phyloP scores from a whole-genome alignment of 108 stramenopile genomes.

The Nitzschia sp. region DNA sequence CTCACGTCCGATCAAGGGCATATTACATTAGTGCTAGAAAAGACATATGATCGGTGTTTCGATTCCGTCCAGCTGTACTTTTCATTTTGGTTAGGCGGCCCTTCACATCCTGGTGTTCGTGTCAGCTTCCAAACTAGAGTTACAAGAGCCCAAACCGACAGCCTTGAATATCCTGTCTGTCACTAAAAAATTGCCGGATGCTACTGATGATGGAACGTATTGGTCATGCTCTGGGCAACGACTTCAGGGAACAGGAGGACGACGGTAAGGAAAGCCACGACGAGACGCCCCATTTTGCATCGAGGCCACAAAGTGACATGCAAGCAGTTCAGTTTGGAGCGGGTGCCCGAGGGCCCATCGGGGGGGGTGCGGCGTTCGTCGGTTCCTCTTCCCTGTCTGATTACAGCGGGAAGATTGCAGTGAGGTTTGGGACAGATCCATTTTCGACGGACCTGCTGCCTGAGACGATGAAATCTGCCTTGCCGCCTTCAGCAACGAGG shows the following conservation, averaged over 20 bases:
- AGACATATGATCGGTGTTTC: too few species aligned
- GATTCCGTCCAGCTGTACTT: too few species aligned
- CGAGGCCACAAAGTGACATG: conserved; percentile 1
- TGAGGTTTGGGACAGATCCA: not conserved
- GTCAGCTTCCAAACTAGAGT: too few species aligned
- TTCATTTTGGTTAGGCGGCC: too few species aligned
- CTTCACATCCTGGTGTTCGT: too few species aligned
- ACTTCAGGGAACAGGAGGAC: not conserved
- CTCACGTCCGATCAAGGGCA: too few species aligned
- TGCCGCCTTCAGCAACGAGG: not conserved
- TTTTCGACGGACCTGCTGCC: not conserved
- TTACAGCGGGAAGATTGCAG: not conserved
- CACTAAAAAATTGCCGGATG: too few species aligned
- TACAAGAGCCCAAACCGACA: too few species aligned
- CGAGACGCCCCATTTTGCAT: not conserved
- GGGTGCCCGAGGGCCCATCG: not conserved
- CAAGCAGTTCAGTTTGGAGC: not conserved
- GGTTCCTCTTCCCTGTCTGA: not conserved
- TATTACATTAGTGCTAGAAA: too few species aligned
- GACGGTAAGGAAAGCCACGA: not conserved
- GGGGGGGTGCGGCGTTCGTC: not conserved
- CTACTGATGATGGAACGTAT: not conserved
- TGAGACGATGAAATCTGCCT: not conserved
- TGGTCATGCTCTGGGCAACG: not conserved
- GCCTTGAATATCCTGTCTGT: too few species aligned